phyloP scores from a whole-genome alignment of 305 asterid genomes.

The Ilex paraguariensis region DNA sequence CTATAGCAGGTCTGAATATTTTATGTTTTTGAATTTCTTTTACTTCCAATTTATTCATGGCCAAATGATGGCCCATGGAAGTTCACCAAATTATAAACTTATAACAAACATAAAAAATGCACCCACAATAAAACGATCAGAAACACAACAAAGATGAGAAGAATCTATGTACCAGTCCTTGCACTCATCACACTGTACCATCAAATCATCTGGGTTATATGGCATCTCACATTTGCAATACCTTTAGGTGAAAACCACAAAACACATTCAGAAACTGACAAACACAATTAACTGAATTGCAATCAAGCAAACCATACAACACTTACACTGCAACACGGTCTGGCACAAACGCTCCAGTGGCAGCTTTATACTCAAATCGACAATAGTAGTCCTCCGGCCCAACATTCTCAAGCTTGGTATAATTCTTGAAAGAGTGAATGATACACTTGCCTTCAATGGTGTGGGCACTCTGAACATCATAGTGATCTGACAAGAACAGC shows the following conservation, averaged over 20 bases:
- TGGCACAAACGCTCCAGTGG: slow-evolving; percentile 49
- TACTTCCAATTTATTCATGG: no score
- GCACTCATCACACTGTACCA: slow-evolving; percentile 75
- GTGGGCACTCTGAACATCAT: slow-evolving; percentile 58
- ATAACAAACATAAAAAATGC: not conserved
- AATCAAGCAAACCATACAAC: not conserved
- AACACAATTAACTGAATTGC: not conserved
- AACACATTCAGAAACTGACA: slow-evolving; percentile 10
- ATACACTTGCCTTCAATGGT: slow-evolving; percentile 61
- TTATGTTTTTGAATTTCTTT: no score
- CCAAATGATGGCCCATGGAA: no score
- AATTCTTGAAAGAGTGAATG: slow-evolving; percentile 56
- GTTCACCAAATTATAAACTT: no score
- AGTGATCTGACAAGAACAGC: slow-evolving; percentile 60
- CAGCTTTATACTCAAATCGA: slow-evolving; percentile 51
- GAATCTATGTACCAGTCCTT: slow-evolving; percentile 52
- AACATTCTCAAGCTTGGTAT: slow-evolving; percentile 47
- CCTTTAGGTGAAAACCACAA: slow-evolving; percentile 29
- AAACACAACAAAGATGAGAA: slow-evolving; percentile 5
- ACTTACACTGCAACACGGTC: slow-evolving; percentile 67
- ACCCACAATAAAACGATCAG: not conserved
- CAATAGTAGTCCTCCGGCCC: slow-evolving; percentile 57
- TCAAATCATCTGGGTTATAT: slow-evolving; percentile 73
- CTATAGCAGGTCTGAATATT: no score
- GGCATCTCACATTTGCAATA: slow-evolving; percentile 85